These are phyloP conservation scores for Theobroma grandiflorum DNA, from an alignment of 441 rosid species.

Conservation along the genomic window DNA sequence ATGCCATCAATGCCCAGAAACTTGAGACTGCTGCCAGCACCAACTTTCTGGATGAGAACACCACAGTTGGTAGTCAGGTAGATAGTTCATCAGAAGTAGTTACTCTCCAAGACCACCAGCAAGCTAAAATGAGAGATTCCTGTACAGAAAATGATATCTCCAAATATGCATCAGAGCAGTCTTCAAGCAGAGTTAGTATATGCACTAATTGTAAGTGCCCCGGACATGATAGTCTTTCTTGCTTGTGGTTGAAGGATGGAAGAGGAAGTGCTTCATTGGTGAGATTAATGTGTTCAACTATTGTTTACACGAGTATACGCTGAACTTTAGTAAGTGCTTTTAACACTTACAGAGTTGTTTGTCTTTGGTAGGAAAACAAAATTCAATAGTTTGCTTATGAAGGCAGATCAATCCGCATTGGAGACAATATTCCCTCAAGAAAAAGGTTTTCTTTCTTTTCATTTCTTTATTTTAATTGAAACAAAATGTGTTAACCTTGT, in stretches of 20 bases:
- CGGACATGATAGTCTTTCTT: slow-evolving; percentile 16
- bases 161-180: slow-evolving; percentile 12
- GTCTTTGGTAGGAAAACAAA: neutral
- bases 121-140: slow-evolving; percentile 14
- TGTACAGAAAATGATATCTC: slow-evolving; percentile 16
- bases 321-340: neutral
- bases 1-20: slow-evolving; percentile 26
- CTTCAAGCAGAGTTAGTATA: slow-evolving; percentile 5
- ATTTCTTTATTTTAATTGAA: neutral
- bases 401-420: neutral
- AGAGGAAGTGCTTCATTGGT: slow-evolving; percentile 4
- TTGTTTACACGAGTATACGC: neutral
- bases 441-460: neutral
- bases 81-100: slow-evolving; percentile 27
- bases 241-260: slow-evolving; percentile 25
- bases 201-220: neutral
- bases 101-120: slow-evolving; percentile 16
- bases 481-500: neutral
- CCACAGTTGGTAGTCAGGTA: slow-evolving; percentile 22
- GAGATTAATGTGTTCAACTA: neutral
- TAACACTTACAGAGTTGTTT: neutral
- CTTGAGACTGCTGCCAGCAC: slow-evolving; percentile 28
- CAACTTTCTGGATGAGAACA: slow-evolving; percentile 26
- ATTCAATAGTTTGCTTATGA: neutral
- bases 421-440: neutral